Conservation (phyloP, 768 basidiomycete genomes). For the Filobasidium wieringae region DNA sequence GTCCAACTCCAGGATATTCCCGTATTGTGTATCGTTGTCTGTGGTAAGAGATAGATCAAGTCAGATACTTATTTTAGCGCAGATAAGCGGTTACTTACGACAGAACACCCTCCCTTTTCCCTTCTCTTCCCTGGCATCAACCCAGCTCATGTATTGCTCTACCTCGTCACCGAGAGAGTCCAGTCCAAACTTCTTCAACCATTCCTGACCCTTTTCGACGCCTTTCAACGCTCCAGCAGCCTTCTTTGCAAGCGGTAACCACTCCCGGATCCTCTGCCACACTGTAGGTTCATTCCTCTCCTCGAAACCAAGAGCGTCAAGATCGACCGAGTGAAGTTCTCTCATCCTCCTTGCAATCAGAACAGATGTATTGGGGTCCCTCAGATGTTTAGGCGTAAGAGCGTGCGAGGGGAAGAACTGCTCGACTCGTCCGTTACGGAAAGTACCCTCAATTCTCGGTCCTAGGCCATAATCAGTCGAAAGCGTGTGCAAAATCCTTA, state of each 20-base stretch:
- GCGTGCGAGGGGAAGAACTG: constrained; percentile 86
- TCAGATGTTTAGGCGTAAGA: constrained; percentile 62
- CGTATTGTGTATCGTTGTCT: constrained; percentile 94
- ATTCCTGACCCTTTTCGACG: constrained; percentile 24
- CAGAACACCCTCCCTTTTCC: constrained; percentile 50
- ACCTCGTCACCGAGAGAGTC: constrained; percentile 54
- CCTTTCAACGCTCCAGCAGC: constrained; percentile 45
- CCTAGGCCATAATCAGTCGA: constrained; percentile 80
- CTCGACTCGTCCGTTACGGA: constrained; percentile 87
- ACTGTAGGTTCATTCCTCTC: constrained; percentile 26
- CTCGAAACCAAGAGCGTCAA: constrained; percentile 48
- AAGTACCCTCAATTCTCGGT: constrained; percentile 85
- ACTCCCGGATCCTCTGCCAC: constrained; percentile 31
- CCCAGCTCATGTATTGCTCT: constrained; percentile 58
- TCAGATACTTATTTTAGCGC: constrained; percentile 37
- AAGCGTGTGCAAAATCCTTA: constrained; percentile 76
- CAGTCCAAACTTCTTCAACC: constrained; percentile 50
- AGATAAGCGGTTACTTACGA: constrained; percentile 27
- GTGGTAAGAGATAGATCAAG: constrained; percentile 24
- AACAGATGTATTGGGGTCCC: constrained; percentile 60
- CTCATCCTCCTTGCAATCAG: constrained; percentile 94
- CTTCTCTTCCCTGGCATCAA: constrained; percentile 51
- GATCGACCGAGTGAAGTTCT: constrained; percentile 84
- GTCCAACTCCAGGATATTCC: constrained; percentile 70
- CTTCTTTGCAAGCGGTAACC: constrained; percentile 56